Evolutionary conservation across 2,329 filamentous ascomycete species (phyloP).

Genomic region (Curvularia sp.): DNA sequence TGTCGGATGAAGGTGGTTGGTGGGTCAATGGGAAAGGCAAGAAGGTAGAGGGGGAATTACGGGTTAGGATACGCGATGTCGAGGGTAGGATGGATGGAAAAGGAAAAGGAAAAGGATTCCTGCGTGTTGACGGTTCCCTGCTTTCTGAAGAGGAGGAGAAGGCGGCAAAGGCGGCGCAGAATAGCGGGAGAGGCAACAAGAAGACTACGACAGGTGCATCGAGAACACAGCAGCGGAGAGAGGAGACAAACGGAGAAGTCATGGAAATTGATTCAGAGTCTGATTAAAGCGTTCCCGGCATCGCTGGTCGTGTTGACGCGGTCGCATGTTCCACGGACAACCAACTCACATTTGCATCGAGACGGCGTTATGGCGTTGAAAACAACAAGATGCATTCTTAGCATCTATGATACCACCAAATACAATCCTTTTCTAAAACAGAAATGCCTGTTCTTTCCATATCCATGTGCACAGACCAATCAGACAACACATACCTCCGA

Average conservation of each 20-base stretch:
- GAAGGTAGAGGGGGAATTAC: conserved; percentile 60
- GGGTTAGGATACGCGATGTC: conserved; percentile 83
- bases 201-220: conserved; percentile 16
- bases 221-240: conserved; percentile 7
- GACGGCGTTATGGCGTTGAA: conserved; percentile 17
- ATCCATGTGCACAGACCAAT: conserved; percentile 20
- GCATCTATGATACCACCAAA: conserved; percentile 21
- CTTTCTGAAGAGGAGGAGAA: conserved; percentile 72
- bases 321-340: not conserved
- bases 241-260: conserved; percentile 15
- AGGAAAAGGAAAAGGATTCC: conserved; percentile 74
- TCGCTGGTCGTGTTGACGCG: not conserved
- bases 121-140: conserved; percentile 90
- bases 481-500: conserved; percentile 27
- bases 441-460: not conserved
- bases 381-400: conserved; percentile 11
- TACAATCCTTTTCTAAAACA: conserved; percentile 7
- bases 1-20: conserved; percentile 65
- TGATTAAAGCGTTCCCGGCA: not conserved
- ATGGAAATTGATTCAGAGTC: conserved; percentile 19
- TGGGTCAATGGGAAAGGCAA: conserved; percentile 77
- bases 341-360: conserved; percentile 7
- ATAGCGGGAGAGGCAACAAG: conserved; percentile 21
- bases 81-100: conserved; percentile 73
- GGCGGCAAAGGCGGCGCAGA: conserved; percentile 11